Conservation (phyloP, 305 asterid species). For the Solanum hybrid region DNA sequence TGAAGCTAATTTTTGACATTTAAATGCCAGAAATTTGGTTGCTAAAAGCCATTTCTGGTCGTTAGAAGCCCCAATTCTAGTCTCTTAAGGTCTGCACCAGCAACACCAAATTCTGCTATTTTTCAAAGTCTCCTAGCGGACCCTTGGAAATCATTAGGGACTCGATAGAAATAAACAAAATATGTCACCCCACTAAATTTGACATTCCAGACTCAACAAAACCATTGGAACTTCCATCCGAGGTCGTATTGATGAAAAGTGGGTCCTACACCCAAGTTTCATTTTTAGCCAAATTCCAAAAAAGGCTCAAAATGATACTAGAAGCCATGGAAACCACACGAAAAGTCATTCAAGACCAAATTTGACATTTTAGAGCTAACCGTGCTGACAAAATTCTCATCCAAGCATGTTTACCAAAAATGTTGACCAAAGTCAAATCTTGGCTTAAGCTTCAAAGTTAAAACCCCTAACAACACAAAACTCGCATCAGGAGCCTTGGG, state of each 20-base stretch:
- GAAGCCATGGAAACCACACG: neutral
- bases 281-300: neutral
- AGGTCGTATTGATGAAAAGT: neutral
- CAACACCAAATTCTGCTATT: neutral
- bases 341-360: neutral
- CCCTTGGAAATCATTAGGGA: neutral
- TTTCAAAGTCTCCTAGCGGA: no score
- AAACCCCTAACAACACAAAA: neutral
- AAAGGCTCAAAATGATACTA: neutral
- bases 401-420: neutral
- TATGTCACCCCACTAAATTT: neutral
- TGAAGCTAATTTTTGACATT: no score
- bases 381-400: neutral
- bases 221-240: neutral
- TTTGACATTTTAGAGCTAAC: neutral
- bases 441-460: neutral
- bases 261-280: neutral
- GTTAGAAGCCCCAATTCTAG: neutral
- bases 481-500: neutral
- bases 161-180: no score
- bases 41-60: neutral
- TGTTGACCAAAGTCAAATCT: neutral
- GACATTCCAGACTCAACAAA: neutral
- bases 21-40: neutral
- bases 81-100: neutral